Evolutionary conservation across 176 grass and related monocot species (phyloP).

Genomic region (Dendrocalamus sinicus): DNA sequence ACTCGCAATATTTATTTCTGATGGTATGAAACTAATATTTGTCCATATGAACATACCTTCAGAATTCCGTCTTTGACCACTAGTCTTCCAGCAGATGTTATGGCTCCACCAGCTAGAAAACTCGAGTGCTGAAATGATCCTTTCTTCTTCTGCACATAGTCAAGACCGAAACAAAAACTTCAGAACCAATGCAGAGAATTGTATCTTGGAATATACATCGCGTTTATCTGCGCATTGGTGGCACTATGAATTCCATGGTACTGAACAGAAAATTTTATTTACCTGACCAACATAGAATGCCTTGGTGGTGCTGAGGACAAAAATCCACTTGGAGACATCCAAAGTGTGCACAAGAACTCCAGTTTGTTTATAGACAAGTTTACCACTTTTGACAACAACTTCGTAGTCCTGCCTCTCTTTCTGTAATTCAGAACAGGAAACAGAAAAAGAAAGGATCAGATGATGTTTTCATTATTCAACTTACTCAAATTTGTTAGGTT

Average conservation of each 20-base stretch:
- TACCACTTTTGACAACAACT: constrained; percentile 66
- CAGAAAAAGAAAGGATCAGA: constrained; percentile 24
- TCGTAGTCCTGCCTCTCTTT: constrained; percentile 88
- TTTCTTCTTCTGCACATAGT: constrained; percentile 84
- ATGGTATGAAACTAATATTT: background rate
- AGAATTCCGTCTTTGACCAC: constrained; percentile 84
- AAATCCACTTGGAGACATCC: constrained; percentile 90
- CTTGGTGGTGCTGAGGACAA: constrained; percentile 79
- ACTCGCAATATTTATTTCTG: background rate
- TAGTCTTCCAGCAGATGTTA: constrained; percentile 82
- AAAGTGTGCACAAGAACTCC: constrained; percentile 60
- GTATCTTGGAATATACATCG: background rate
- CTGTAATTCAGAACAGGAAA: constrained; percentile 52
- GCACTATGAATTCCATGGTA: background rate
- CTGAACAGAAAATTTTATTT: constrained; percentile 35
- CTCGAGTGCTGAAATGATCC: constrained; percentile 93
- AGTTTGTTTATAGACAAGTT: constrained; percentile 65
- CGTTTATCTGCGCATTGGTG: background rate
- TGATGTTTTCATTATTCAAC: background rate
- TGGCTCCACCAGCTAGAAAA: constrained; percentile 83
- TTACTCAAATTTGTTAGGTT: background rate
- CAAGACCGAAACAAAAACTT: background rate
- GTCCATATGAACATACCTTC: constrained; percentile 47
- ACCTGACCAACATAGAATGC: constrained; percentile 88
- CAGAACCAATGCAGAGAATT: constrained; percentile 29